A percentile compares a stretch with the other conserved stretches of the same genome.
Evolutionary conservation across 257 asterid genomes (phyloP).

Genomic region (Fraxinus excelsior): DNA sequence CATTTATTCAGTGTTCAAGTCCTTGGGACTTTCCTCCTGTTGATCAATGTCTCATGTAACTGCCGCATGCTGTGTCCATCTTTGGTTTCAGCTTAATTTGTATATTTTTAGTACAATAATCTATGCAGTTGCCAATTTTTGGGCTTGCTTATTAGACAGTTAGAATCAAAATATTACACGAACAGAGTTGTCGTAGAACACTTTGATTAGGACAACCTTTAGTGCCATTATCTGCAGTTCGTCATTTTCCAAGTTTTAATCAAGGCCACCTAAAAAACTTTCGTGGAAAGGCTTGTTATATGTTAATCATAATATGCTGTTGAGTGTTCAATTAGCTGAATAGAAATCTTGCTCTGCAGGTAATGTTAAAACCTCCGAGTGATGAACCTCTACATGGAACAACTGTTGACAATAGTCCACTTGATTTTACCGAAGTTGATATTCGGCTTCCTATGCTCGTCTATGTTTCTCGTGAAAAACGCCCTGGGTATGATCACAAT

Average conservation of each 20-base stretch:
- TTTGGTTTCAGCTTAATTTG: no score
- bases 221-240: background rate
- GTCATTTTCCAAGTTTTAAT: background rate
- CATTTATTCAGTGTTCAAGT: background rate
- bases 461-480: slow-evolving; percentile 5
- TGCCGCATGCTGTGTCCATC: no score
- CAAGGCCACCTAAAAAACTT: no score
- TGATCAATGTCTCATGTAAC: background rate
- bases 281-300: background rate
- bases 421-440: slow-evolving; percentile 1
- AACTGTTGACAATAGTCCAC: background rate
- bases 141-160: background rate
- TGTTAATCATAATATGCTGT: no score
- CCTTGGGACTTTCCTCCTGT: no score
- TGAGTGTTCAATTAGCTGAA: no score
- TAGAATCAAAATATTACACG: background rate
- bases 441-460: slow-evolving; percentile 9
- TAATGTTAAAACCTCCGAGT: slow-evolving; percentile 6
- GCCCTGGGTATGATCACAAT: slow-evolving; percentile 1
- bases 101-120: no score
- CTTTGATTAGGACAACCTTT: background rate
- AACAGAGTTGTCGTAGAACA: background rate
- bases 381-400: slow-evolving; percentile 4
- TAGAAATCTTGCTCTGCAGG: background rate
- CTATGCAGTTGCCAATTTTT: no score